Evolutionary conservation across 345 rosid genomes (phyloP), one percentile per base, ranked within the genome.

Genomic region (Linum lewisii): DNA sequence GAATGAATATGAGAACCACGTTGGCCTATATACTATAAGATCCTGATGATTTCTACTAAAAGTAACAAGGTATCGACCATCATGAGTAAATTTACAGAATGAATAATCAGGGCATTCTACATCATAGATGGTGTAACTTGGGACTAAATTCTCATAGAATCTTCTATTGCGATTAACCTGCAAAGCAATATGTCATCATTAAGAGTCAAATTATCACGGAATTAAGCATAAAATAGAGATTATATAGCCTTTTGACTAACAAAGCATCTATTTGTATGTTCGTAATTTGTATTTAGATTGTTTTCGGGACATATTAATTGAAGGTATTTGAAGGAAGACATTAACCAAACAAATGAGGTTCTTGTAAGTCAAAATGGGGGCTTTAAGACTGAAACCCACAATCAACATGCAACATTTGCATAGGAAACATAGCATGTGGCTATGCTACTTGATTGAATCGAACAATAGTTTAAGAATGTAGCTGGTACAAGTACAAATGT

Each of bases 81-180:
- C 99, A 70, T 87, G 94, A 3, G 95, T 89, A 84, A 93, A 83
- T 74, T 93, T 93, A n/a, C 91, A 87, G 71, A 89, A 89, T 22
- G 81, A 81, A 74, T 83, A 84, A 66, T 93, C 97, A 1, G 96
- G 99, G 66, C 86, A 87, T 53, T 87, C 90, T 23, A 93, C 78
- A 44, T 93, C 99, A 68, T 87, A 87, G 60, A 85, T 67, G 15
- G 97, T 89, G 62, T 29, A 78, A 78, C 85, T 82, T 10, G 99
- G 99, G 45, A 93, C 92, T 61, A 93, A 61, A 76, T 93, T 87
- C 78, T 89, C 99, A 63, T 89, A 89, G 79, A 93, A 93, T 53
- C 63, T 84, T 77, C 99, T 69, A 5, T 85, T 86, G 63, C 71
- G 79, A 67, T 89, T 83, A 49, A 85, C 96, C 98, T 91, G 87